A percentile compares a stretch with the other conserved stretches of the same genome.
phyloP scores from a whole-genome alignment of 345 rosid genomes.

The Citropsis articulata region DNA sequence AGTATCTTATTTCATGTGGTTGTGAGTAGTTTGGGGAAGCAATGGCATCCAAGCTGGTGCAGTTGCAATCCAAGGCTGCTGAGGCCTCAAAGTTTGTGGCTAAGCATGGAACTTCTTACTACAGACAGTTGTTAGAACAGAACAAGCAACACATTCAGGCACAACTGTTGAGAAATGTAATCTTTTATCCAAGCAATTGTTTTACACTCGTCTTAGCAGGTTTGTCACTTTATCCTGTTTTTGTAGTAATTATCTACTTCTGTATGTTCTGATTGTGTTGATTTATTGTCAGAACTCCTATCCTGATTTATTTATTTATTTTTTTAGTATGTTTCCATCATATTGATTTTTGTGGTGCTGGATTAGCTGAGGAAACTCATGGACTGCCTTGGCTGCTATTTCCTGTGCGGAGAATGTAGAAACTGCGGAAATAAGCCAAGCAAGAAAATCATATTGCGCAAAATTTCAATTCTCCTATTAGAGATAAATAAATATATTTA shows the following conservation, averaged over 20 bases:
- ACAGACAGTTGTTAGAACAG: conserved; percentile 60
- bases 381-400: not conserved
- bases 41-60: conserved; percentile 61
- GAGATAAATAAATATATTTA: not conserved
- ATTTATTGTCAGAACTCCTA: not conserved
- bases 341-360: not conserved
- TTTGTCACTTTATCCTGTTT: conserved; percentile 10
- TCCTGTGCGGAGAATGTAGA: not conserved
- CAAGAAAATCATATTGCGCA: not conserved
- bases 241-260: not conserved
- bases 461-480: not conserved
- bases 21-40: not conserved
- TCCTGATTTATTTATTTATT: not conserved
- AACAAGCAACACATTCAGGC: conserved; percentile 60
- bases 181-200: conserved; percentile 53
- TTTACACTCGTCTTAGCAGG: conserved; percentile 81
- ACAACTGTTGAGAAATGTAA: conserved; percentile 60
- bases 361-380: not conserved
- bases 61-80: conserved; percentile 57
- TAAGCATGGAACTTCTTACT: conserved; percentile 47
- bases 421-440: not conserved
- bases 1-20: not conserved
- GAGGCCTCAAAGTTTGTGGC: conserved; percentile 54
- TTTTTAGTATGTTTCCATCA: not conserved
- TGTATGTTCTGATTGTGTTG: not conserved